Evolutionary conservation across 2,329 filamentous ascomycete species (phyloP), one percentile per base, ranked within the genome.

Genomic region (Trichoderma sp.): DNA sequence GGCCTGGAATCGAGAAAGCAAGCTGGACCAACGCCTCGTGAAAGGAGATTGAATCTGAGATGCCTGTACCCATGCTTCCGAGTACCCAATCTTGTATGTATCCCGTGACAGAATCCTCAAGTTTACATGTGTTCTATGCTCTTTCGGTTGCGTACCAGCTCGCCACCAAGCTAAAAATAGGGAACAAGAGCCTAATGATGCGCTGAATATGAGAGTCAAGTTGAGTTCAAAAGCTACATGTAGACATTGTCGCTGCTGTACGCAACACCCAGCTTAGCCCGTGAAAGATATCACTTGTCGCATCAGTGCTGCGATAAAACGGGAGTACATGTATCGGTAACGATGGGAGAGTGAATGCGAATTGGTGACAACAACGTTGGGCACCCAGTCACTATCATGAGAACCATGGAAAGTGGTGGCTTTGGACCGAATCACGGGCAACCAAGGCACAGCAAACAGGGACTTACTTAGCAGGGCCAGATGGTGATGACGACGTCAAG

Each of bases 401-500:
- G 16, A 33, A 33, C 1, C 29, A 29, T 29, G 16, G n/a, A 56
- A 29, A 21, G 27, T 43, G 40, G 47, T 49, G 13, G 21, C 56
- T 37, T 27, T 49, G 40, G n/a, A 43, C 35, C 35, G 24, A 19
- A 35, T 56, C 14, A 43, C 8, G 33, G 24, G 11, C 37, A 61
- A 49, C 10, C 52, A 55, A 58, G 53, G 37, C 63, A 66, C 35
- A 33, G n/a, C 35, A 58, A 19, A n/a, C 19, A 35, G 33, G 33
- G 33, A 35, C 33, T 1, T 43, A 8, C 40, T 19, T 8, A 11
- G 33, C 7, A 43, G 40, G 40, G 40, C 2, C 21, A 37, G 21
- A 24, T 40, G 56, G 35, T 14, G 61, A 64, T 64, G 61, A 64
- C 47, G 61, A 64, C 49, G 47, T 37, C 31, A 37, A 11, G 33